Base-by-base conservation (phyloP, 352 stramenopile species). In the Pythium coloratum region DNA sequence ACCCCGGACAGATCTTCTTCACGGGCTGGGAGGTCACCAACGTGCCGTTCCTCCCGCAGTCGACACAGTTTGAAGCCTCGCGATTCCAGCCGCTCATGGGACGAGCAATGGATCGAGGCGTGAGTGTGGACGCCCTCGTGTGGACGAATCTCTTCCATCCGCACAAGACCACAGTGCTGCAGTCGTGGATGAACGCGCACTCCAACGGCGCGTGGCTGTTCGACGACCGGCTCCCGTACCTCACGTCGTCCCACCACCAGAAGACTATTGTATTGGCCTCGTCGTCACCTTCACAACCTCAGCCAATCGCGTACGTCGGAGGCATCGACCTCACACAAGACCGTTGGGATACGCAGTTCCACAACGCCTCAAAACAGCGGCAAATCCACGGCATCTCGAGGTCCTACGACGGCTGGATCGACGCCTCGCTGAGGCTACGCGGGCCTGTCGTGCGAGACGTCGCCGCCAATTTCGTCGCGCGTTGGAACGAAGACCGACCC, bases 231-330 rank as follows among this genome's bases (percentile, higher is more conserved):
- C 58, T 90, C 59, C 81, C 84, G 10, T 70, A 84, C 44, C 34
- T 67, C 9, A 88, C 80, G 38, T 85, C 78, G 26, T 85, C 84
- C 38, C 80, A 90, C 32, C 83, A 92, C 55, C 83, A 92, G 63
- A 91, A 92, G 57, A 86, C 80, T 16, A 64, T 92, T 16, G 72
- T 88, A 13, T 59, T 91, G 30, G 47, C 55, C 20, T 59, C 56
- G 3, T 33, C 53, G 2, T 51, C 61, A 2, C 30, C 7, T 12
- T 13, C 12, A 26, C 28, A 46, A 34, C 10, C 14, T 32, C 36
- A 56, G 5, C 12, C 49, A n/a, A 55, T 70, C 26, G 73, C 70
- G 26, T 79, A 77, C 33, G 71, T 79, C n/a, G 73, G 73, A 6
- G 70, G 73, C 14, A 72, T 79, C 47, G 73, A 79, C 61, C 66